phyloP scores from a whole-genome alignment of 129 eudicot genomes.

The Tagetes patula region DNA sequence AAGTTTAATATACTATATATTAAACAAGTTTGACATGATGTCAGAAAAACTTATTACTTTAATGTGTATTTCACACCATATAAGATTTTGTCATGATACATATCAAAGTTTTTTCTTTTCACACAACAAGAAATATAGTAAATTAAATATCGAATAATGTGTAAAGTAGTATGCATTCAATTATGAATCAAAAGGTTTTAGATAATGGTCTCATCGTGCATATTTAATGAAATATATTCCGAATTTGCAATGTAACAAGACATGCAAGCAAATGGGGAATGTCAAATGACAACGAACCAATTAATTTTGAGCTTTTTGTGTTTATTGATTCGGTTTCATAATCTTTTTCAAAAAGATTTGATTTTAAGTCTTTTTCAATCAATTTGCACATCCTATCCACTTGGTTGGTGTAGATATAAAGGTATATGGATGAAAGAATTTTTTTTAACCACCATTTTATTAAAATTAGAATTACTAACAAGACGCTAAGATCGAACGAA shows the following conservation, averaged over 20 bases:
- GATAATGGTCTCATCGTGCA: slow-evolving; percentile 20
- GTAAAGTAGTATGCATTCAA: neutral
- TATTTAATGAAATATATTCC: slow-evolving; percentile 10
- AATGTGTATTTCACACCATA: neutral
- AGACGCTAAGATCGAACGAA: no score
- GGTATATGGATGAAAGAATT: slow-evolving; percentile 29
- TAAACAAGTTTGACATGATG: neutral
- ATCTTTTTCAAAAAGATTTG: slow-evolving; percentile 1
- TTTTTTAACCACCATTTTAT: slow-evolving; percentile 22
- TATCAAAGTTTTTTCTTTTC: neutral
- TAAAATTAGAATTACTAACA: no score
- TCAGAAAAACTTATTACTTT: neutral
- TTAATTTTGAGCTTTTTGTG: neutral
- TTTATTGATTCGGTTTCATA: slow-evolving; percentile 22
- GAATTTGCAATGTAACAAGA: neutral
- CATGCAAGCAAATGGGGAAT: slow-evolving; percentile 22
- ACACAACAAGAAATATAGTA: neutral
- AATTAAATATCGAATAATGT: neutral
- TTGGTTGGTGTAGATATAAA: neutral
- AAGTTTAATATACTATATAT: no score
- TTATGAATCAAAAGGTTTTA: slow-evolving; percentile 9
- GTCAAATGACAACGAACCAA: slow-evolving; percentile 27
- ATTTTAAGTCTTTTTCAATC: neutral
- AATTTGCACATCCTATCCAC: neutral
- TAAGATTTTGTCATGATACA: neutral